Evolutionary conservation across 1,284 basidiomycete species (phyloP), one percentile per base, ranked within the genome.

Genomic region (Apiotrichum montevideense): DNA sequence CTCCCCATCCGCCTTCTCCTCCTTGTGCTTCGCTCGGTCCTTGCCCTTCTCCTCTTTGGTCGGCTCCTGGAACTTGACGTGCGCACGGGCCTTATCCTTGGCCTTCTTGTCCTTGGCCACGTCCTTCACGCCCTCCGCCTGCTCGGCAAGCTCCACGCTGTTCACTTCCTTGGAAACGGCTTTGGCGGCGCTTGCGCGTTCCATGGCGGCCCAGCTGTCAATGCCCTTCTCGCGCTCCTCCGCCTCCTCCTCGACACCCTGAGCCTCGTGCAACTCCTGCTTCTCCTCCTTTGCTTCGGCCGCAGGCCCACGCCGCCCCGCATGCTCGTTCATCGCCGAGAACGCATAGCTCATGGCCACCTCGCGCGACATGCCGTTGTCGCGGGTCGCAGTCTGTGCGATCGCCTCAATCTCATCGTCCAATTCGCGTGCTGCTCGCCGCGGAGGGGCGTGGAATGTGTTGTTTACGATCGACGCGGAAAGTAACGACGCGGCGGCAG

Each of bases 291-390:
- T 37, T 6, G 41, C 51, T 11, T 29, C 45, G 7, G 52, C 14
- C 4, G 14, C n/a, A 10, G 14, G 35, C 35, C 15, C n/a, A 9
- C 47, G 46, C 9, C 34, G 34, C 14, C 46, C 46, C 44, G 57
- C 57, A 35, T 52, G 55, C 50, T 71, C 69, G 40, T 66, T 63
- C 46, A 74, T 57, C 5, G 53, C 56, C 4, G 63, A 66, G 46
- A 74, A 70, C 2, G 71, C 68, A 42, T 68, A 66, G 41, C 65
- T 67, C 71, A 74, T 74, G 6, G 72, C 72, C 1, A 71, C 68
- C 29, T 67, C 67, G n/a, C 67, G 60, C 43, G 55, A 55, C 34
- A 67, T 64, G 8, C 58, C 64, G 33, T 55, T 48, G 37, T 68
- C 71, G 21, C 61, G 56, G 45, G 54, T 47, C 0, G 59, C 58